Evolutionary conservation across 148 eudicot genomes (phyloP), one percentile per base, ranked within the genome.

Genomic region (Beta vulgaris): DNA sequence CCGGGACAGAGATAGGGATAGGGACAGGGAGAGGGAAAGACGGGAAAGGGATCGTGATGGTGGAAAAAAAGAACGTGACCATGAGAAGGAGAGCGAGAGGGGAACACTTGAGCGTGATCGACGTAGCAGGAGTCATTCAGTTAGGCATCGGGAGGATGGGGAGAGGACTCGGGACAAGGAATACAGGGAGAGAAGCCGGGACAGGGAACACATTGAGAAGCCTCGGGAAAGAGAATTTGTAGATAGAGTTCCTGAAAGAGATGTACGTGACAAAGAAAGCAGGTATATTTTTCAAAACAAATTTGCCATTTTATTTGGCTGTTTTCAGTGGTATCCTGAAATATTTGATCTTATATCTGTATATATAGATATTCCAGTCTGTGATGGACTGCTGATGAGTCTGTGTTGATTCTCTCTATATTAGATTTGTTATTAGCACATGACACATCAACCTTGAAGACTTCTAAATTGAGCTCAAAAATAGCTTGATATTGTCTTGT

Each of bases 81-180:
- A 78, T 72, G 89, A 78, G 40, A 46, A 79, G 65, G 87, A 86
- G 68, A 80, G 71, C 34, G 89, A 78, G 35, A 36, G 73, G n/a
- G 82, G 34, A 68, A 46, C 40, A 69, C 68, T 28, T 18, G 88
- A 83, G 21, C 86, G 80, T 19, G 82, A 83, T 15, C 85, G 79
- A 21, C 86, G 87, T 43, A 87, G 90, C 60, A 82, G 83, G 76
- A 87, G 92, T 54, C 87, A 73, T 76, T 62, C 83, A 28, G 83
- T 55, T 79, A 89, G 82, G 73, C 88, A 72, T 61, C 82, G 78
- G 23, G 87, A 85, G 46, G 90, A 83, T 4, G 77, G 77, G 46
- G 89, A 79, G 54, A 82, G 55, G 76, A 79, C 68, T 66, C 68
- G 71, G 21, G 88, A 86, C 48, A 77, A 68, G 69, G 88, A 88